Evolutionary conservation across 441 rosid genomes (phyloP).

Genomic region (Corymbia citriodora): DNA sequence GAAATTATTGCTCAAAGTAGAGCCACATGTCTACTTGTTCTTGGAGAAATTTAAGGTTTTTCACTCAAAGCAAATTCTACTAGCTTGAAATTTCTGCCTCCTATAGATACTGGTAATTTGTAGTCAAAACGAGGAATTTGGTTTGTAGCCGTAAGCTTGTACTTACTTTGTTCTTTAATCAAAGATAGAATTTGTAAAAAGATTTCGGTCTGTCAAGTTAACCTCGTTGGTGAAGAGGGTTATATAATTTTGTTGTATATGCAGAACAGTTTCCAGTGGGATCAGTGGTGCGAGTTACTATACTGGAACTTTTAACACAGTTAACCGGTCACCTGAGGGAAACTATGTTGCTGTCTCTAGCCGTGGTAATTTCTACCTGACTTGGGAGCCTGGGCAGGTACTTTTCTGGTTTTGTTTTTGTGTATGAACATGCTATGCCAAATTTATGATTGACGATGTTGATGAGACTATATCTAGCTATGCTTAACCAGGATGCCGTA

Average conservation of each 20-base stretch:
- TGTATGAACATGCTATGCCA: not conserved
- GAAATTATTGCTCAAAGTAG: not conserved
- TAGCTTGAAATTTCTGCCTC: not conserved
- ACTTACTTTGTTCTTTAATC: not conserved
- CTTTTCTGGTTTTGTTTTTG: not conserved
- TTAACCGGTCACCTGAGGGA: constrained; percentile 92
- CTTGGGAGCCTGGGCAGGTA: constrained; percentile 99
- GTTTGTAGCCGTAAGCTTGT: not conserved
- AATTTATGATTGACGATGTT: not conserved
- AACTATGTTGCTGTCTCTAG: constrained; percentile 95
- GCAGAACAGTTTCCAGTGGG: constrained; percentile 97
- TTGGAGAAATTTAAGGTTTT: not conserved
- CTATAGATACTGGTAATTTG: not conserved
- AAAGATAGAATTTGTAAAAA: not conserved
- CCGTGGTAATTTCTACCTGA: constrained; percentile 93
- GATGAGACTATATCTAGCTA: not conserved
- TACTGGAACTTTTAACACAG: constrained; percentile 89
- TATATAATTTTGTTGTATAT: constrained; percentile 27
- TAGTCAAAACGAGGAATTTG: not conserved
- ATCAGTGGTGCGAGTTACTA: constrained; percentile 99
- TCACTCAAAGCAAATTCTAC: not conserved
- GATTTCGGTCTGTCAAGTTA: not conserved
- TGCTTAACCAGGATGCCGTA: not conserved
- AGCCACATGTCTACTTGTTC: not conserved
- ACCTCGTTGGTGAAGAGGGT: constrained; percentile 7